These are phyloP conservation scores for Candida awuae DNA, from an alignment of 805 yeast species.

Conservation along the genomic window DNA sequence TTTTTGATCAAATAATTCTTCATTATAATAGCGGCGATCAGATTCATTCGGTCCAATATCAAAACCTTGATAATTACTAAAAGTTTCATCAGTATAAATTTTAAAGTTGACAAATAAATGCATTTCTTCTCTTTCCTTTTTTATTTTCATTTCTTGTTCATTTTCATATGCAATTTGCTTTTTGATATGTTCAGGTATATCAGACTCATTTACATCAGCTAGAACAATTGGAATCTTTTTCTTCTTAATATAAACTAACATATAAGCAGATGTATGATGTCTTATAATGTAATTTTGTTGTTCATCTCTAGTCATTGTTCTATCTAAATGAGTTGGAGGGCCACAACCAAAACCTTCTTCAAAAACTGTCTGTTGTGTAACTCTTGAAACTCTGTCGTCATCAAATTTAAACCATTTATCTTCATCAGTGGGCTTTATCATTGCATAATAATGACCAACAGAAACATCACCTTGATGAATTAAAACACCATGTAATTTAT, in stretches of 20 bases:
- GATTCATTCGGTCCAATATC: conserved; percentile 65
- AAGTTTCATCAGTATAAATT: conserved; percentile 46
- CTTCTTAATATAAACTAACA: conserved; percentile 87
- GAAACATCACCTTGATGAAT: conserved; percentile 96
- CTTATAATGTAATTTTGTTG: conserved; percentile 58
- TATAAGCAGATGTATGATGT: conserved; percentile 90
- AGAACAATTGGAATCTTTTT: conserved; percentile 49
- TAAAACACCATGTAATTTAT: conserved; percentile 84
- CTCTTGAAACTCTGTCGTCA: conserved; percentile 90
- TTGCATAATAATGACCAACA: conserved; percentile 93
- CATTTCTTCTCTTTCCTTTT: conserved; percentile 64
- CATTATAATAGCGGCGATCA: conserved; percentile 36
- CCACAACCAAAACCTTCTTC: conserved; percentile 89
- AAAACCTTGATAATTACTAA: conserved; percentile 58
- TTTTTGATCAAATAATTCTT: conserved; percentile 39
- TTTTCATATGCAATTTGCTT: conserved; percentile 56
- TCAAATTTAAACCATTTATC: conserved; percentile 81
- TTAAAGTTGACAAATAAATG: conserved; percentile 53
- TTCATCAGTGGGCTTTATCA: conserved; percentile 69
- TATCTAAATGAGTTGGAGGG: conserved; percentile 40
- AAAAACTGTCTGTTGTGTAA: conserved; percentile 75
- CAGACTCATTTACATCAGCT: conserved; percentile 45
- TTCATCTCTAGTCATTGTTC: conserved; percentile 47
- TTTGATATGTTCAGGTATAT: conserved; percentile 63
- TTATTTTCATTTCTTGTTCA: conserved; percentile 43